Base-by-base conservation (phyloP, 257 asterid species). In the Lavandula angustifolia region DNA sequence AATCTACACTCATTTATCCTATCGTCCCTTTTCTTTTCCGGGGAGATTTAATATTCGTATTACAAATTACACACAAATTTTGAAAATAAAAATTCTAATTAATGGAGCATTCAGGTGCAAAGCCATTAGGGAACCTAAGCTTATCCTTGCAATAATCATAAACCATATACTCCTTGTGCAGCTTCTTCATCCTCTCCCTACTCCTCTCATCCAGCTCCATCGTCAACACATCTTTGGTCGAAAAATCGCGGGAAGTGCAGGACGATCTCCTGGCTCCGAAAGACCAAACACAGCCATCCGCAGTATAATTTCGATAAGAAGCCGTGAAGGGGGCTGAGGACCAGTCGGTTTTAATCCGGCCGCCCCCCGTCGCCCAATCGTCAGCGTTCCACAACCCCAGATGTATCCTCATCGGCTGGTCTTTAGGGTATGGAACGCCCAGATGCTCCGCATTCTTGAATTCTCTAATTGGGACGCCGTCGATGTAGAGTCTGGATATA, bases 311-410 rank as follows among this genome's bases (percentile, higher is more conserved):
- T 64, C 69, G 59, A 73, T 81, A 86, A 0, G 87, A 60, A 29
- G 88, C 88, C 0, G 70, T 64, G 65, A 86, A 86, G 0, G 95
- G 95, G 8, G 87, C 87, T 31, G 79, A 49, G 0, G 78, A 56
- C 95, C 91, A 86, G 31, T 84, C 71, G 1, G 84, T 86, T 68
- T 82, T 84, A 9, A 86, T 75, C 33, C 54, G 73, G 1, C 94
- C 94, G 7, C 80, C 82, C 22, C 83, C 90, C 3, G 94, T 83
- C 2, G 94, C 90, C 94, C 94, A 86, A 0, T 76, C 85, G 31
- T 86, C 94, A 1, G 90, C 90, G n/a, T 84, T 77, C 88, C 88
- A 86, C 3, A 86, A 48, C 47, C 91, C 84, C 1, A 88, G 78
- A 43, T 84, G 82, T 37, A 86, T 49, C 60, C 91, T 78, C 95